A percentile compares a stretch with the other conserved stretches of the same genome.
Evolutionary conservation across 805 yeast species (phyloP).

Genomic region (Monosporozyma unispora): DNA sequence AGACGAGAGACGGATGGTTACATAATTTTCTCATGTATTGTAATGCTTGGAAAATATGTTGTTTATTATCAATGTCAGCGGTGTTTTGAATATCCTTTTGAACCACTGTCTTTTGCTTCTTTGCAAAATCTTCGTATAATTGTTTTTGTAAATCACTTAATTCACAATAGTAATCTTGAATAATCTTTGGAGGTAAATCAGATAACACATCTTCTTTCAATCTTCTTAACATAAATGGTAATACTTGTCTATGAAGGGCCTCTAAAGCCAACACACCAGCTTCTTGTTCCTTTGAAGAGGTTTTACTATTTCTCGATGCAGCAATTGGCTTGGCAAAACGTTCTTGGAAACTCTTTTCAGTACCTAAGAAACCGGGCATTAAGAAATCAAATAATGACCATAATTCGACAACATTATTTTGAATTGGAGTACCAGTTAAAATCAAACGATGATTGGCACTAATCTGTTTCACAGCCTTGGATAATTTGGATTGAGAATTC

Average conservation of each 20-base stretch:
- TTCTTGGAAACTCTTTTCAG: slow-evolving; percentile 89
- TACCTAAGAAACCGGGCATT: slow-evolving; percentile 98
- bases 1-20: slow-evolving; percentile 89
- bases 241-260: slow-evolving; percentile 89
- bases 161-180: slow-evolving; percentile 97
- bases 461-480: slow-evolving; percentile 77
- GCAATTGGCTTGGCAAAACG: slow-evolving; percentile 97
- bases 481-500: slow-evolving; percentile 78
- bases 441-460: slow-evolving; percentile 84
- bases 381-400: slow-evolving; percentile 97
- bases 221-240: slow-evolving; percentile 93
- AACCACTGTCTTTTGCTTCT: slow-evolving; percentile 68
- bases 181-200: slow-evolving; percentile 95
- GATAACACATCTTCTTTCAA: slow-evolving; percentile 91
- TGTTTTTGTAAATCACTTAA: slow-evolving; percentile 83
- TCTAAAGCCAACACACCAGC: slow-evolving; percentile 94
- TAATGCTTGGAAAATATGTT: slow-evolving; percentile 93
- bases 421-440: slow-evolving; percentile 95
- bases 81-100: slow-evolving; percentile 49
- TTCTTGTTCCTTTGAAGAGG: slow-evolving; percentile 88
- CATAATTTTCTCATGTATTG: slow-evolving; percentile 96
- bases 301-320: slow-evolving; percentile 80
- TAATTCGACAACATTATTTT: slow-evolving; percentile 88
- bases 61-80: slow-evolving; percentile 49
- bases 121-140: slow-evolving; percentile 81